Base-by-base conservation (phyloP, 495 filamentous ascomycete species). In the Chaetomium fimeti region DNA sequence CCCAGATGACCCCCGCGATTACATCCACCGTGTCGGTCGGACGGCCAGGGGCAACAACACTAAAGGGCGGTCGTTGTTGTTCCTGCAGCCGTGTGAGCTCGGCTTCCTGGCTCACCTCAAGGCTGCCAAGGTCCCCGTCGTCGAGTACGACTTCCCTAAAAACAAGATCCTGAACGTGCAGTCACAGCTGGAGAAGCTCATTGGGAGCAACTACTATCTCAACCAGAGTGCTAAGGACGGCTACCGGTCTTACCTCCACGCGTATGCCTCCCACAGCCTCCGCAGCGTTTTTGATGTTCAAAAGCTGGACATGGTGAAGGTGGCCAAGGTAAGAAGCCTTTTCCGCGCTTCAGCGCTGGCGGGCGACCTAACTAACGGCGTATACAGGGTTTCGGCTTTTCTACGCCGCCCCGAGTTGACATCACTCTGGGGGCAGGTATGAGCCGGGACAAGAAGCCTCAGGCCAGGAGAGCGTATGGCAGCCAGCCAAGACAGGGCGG, bases 151-250 rank as follows among this genome's bases (percentile, higher is more conserved):
- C 66, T 94, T 98, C 72, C 93, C 93, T 11, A 81, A 83, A 54
- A 92, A 90, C 78, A 95, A 95, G 83, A 90, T 98, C 65, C 82
- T 91, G 58, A 94, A 96, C 68, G 89, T 98, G n/a, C 92, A 97
- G 72, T 90, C 88, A 12, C 95, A 98, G 75, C 84, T 98, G 3
- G 93, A 98, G 82, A 92, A 92, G 73, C 82, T 97, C 57, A 95
- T 98, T 65, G 84, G 86, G 15, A 88, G 93, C 73, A 97, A 98
- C 75, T 98, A 97, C 80, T 97, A 97, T 73, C 81, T 98, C 29
- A 93, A 97, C 78, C 92, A 96, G 83, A 83, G 81, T 60, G 85
- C 85, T 28, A 87, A 87, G 74, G 85, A 88, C 57, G 85, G 84
- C 5, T 88, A 85, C 68, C 84, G 89, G 36, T 90, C 90, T 15